Conservation (phyloP, 441 rosid species). For the Corymbia citriodora region DNA sequence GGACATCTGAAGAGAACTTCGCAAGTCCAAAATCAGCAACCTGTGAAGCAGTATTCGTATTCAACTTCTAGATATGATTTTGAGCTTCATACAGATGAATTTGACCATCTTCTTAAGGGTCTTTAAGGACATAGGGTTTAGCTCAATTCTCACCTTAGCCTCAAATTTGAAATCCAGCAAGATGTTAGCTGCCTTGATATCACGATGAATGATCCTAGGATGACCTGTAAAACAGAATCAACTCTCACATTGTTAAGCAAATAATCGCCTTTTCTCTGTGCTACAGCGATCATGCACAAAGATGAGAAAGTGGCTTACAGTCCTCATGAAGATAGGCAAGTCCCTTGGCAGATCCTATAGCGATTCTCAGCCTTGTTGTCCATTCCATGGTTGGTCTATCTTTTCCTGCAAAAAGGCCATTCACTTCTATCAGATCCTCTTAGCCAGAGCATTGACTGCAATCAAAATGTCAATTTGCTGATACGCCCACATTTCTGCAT, state of each 20-base stretch:
- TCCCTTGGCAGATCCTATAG: conserved; percentile 13
- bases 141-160: conserved; percentile 2
- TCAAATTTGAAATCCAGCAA: conserved; percentile 15
- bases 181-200: conserved; percentile 15
- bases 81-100: not conserved
- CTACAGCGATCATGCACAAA: not conserved
- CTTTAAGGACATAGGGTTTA: not conserved
- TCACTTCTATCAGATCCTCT: not conserved
- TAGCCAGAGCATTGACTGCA: not conserved
- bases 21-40: conserved; percentile 19
- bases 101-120: not conserved
- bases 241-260: not conserved
- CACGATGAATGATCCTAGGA: conserved; percentile 18
- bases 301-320: not conserved
- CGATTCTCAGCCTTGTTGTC: conserved; percentile 6
- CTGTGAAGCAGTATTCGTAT: not conserved
- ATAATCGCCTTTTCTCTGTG: not conserved
- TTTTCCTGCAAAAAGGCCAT: conserved; percentile 1
- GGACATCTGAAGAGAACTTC: conserved; percentile 7
- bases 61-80: not conserved
- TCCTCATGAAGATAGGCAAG: conserved; percentile 20
- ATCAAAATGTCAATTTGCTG: not conserved
- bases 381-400: conserved; percentile 13
- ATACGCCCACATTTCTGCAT: not conserved
- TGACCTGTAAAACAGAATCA: not conserved